Evolutionary conservation across 805 yeast species (phyloP).

Genomic region (Wickerhamomyces hampshirensis): DNA sequence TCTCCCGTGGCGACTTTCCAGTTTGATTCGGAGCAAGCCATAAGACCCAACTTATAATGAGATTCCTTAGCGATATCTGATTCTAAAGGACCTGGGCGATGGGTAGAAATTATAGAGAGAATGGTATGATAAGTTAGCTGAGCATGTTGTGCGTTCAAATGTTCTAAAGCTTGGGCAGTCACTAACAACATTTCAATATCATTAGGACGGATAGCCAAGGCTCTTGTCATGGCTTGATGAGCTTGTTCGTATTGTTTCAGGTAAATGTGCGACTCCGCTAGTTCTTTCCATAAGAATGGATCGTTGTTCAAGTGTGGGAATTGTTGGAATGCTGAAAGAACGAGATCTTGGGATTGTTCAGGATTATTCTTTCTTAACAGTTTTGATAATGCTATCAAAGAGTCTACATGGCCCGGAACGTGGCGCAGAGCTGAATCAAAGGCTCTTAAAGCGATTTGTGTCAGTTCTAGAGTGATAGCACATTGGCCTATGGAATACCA

Average conservation of each 20-base stretch:
- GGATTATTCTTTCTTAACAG: slow-evolving; percentile 15
- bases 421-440: slow-evolving; percentile 21
- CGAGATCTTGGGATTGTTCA: slow-evolving; percentile 19
- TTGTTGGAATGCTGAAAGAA: slow-evolving; percentile 17
- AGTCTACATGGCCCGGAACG: slow-evolving; percentile 20
- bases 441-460: slow-evolving; percentile 17
- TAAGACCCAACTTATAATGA: slow-evolving; percentile 51
- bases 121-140: slow-evolving; percentile 42
- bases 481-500: slow-evolving; percentile 23
- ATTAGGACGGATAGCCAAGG: slow-evolving; percentile 31
- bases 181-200: slow-evolving; percentile 46
- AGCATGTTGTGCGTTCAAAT: slow-evolving; percentile 41
- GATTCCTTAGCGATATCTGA: slow-evolving; percentile 46
- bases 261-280: slow-evolving; percentile 46
- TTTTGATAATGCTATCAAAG: slow-evolving; percentile 13
- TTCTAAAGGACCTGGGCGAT: slow-evolving; percentile 27
- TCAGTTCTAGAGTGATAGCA: slow-evolving; percentile 17
- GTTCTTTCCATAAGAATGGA: slow-evolving; percentile 40
- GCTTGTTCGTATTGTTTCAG: slow-evolving; percentile 48
- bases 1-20: slow-evolving; percentile 46
- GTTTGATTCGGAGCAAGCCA: slow-evolving; percentile 48
- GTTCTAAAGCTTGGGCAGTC: slow-evolving; percentile 43
- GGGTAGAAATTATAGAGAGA: slow-evolving; percentile 32
- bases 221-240: slow-evolving; percentile 41
- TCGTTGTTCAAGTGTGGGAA: slow-evolving; percentile 36